Evolutionary conservation across 2,329 filamentous ascomycete genomes (phyloP).

Genomic region (Pseudocercospora pini-densiflorae): DNA sequence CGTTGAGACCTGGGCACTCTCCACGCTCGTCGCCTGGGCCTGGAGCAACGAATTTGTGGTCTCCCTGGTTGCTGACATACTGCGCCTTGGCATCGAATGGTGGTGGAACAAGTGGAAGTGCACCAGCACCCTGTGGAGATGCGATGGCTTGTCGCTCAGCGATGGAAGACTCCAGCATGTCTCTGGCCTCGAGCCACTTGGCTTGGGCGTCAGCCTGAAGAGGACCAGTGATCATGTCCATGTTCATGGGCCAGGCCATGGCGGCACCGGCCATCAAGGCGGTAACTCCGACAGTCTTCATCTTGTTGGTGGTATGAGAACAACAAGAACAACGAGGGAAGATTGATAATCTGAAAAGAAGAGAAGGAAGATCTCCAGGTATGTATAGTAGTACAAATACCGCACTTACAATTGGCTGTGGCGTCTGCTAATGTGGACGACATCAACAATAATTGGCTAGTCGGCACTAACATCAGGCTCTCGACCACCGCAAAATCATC

Average conservation of each 20-base stretch:
- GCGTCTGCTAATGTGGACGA: background rate
- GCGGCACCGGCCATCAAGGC: constrained; percentile 1
- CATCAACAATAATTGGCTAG: background rate
- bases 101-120: constrained; percentile 33
- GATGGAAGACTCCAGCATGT: background rate
- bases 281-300: constrained; percentile 1
- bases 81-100: constrained; percentile 40
- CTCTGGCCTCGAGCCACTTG: constrained; percentile 2
- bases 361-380: background rate
- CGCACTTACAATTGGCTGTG: background rate
- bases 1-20: constrained; percentile 34
- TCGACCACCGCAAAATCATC: background rate
- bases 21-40: constrained; percentile 34
- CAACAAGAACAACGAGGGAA: background rate
- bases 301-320: background rate
- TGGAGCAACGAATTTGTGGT: constrained; percentile 36
- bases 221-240: background rate
- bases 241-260: constrained; percentile 8
- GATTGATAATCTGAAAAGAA: background rate
- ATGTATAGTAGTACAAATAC: constrained; percentile 4
- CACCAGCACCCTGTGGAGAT: constrained; percentile 33
- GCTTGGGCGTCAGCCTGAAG: background rate
- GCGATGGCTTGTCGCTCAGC: constrained; percentile 13
- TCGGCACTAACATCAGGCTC: background rate
- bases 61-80: constrained; percentile 35